A percentile compares a stretch with the other conserved stretches of the same genome.
phyloP scores from a whole-genome alignment of 2,329 filamentous ascomycete genomes.

The Exophiala bonariae region DNA sequence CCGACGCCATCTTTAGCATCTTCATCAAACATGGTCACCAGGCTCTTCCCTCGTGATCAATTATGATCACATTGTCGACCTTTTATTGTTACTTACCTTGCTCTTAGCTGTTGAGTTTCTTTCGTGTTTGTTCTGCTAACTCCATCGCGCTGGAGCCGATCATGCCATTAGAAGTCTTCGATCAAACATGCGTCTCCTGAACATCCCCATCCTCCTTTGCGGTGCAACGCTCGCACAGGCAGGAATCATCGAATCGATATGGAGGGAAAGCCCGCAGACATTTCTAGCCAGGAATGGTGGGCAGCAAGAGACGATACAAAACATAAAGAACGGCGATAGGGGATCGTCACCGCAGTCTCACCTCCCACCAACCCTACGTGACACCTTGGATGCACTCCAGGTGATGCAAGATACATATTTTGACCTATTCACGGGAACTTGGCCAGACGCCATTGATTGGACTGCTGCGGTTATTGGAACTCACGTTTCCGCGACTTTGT shows the following conservation, averaged over 20 bases:
- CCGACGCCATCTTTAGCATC: not conserved
- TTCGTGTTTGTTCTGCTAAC: not conserved
- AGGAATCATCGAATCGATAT: constrained; percentile 11
- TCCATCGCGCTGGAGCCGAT: not conserved
- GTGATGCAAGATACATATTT: constrained; percentile 80
- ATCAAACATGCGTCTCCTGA: constrained; percentile 16
- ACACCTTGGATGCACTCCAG: constrained; percentile 64
- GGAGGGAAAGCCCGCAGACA: not conserved
- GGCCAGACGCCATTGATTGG: constrained; percentile 90
- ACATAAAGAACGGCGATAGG: constrained; percentile 12
- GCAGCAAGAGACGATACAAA: constrained; percentile 12
- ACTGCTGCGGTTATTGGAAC: constrained; percentile 83
- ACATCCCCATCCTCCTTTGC: constrained; percentile 5
- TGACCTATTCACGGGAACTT: constrained; percentile 72
- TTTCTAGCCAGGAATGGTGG: not conserved
- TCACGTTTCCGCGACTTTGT: constrained; percentile 71
- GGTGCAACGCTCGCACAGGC: constrained; percentile 3
- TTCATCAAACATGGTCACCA: constrained; percentile 12
- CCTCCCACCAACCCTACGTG: constrained; percentile 7
- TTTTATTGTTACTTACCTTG: not conserved
- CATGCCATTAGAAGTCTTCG: constrained; percentile 7
- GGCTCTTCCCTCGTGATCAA: constrained; percentile 7
- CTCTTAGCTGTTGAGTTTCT: not conserved
- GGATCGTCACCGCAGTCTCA: constrained; percentile 1
- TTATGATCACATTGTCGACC: constrained; percentile 3